Conservation (phyloP, 129 eudicot species). For the Arctium lappa region DNA sequence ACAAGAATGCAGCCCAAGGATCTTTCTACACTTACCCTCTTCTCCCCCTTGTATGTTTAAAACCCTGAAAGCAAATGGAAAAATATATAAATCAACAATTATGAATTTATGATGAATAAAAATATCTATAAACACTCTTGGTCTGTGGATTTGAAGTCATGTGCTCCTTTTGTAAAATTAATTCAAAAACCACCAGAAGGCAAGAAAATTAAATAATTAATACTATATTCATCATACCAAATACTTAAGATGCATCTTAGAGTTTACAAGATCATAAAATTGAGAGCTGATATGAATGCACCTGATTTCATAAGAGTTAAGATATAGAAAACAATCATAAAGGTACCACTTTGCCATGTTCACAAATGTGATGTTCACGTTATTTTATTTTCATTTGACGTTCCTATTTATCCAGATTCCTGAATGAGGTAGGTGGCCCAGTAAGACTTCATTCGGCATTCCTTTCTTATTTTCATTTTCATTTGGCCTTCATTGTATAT, state of each 20-base stretch:
- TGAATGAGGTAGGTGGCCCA: no score
- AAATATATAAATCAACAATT: not conserved
- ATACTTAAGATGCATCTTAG: no score
- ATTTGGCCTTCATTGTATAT: no score
- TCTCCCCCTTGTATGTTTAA: not conserved
- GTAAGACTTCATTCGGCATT: no score
- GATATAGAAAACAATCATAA: not conserved
- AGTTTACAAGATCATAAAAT: not conserved
- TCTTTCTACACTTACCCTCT: not conserved
- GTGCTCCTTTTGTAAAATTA: not conserved
- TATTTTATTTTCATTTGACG: no score
- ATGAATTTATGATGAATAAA: not conserved
- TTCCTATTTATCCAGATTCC: no score
- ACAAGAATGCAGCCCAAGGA: not conserved
- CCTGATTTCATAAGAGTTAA: not conserved
- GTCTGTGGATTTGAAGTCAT: not conserved
- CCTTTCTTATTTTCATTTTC: no score
- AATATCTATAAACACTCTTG: not conserved
- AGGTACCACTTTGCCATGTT: not conserved
- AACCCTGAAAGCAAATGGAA: constrained; percentile 15
- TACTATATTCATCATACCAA: no score
- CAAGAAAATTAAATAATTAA: not conserved
- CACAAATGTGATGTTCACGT: not conserved
- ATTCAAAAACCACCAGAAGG: not conserved
- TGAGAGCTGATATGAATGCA: not conserved